phyloP scores from a whole-genome alignment of 1,284 basidiomycete genomes.

The Puccinia triticina region DNA sequence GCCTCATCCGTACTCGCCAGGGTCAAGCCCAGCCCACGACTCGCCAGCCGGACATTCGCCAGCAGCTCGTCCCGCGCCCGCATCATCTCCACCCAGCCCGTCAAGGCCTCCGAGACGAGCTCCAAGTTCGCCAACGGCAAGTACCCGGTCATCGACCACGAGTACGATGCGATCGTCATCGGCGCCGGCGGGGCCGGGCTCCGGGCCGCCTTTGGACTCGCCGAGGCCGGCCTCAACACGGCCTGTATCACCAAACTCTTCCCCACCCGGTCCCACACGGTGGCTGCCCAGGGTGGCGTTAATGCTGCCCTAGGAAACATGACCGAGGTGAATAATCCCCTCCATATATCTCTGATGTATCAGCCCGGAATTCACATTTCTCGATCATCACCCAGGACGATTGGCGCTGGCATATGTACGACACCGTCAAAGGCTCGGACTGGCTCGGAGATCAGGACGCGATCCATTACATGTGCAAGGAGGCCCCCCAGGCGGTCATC shows the following conservation, averaged over 20 bases:
- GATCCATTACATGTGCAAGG: conserved; percentile 98
- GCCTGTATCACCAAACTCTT: conserved; percentile 88
- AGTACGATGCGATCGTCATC: conserved; percentile 57
- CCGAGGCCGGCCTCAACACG: conserved; percentile 95
- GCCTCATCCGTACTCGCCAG: conserved; percentile 6
- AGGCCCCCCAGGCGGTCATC: conserved; percentile 89
- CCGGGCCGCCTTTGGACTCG: conserved; percentile 96
- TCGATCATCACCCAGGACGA: conserved; percentile 65
- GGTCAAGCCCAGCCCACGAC: not conserved
- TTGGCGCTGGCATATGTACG: conserved; percentile 99
- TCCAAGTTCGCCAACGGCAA: conserved; percentile 67
- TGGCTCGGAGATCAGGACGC: conserved; percentile 99
- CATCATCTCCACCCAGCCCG: conserved; percentile 74
- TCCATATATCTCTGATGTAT: not conserved
- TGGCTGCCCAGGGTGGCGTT: conserved; percentile 99
- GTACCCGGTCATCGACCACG: conserved; percentile 95
- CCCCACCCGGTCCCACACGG: conserved; percentile 98
- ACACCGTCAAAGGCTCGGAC: conserved; percentile 86
- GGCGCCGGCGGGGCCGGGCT: conserved; percentile 96
- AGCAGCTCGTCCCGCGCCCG: conserved; percentile 60
- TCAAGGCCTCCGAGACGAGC: conserved; percentile 80
- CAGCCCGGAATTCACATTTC: not conserved
- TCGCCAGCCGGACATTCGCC: conserved; percentile 54
- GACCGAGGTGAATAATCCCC: conserved; percentile 71
- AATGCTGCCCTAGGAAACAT: conserved; percentile 99